Evolutionary conservation across 2,329 filamentous ascomycete species (phyloP).

Genomic region (Claviceps purpurea): DNA sequence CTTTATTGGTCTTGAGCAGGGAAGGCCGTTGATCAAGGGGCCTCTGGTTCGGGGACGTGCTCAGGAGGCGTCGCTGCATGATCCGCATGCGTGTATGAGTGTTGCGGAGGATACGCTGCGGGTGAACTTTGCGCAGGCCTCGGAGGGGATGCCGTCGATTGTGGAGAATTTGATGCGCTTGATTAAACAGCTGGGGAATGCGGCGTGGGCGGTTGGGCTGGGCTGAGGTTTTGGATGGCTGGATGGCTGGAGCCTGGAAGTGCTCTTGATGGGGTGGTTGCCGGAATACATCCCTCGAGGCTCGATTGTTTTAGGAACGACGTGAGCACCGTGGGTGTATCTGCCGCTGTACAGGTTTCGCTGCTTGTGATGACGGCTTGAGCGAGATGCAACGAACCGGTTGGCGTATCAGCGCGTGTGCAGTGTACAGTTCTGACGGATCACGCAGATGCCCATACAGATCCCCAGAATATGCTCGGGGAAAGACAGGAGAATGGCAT

Average conservation of each 20-base stretch:
- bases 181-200: slow-evolving; percentile 45
- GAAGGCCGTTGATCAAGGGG: slow-evolving; percentile 35
- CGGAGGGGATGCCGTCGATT: slow-evolving; percentile 39
- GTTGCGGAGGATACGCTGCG: slow-evolving; percentile 42
- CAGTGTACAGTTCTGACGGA: too few relatives aligned
- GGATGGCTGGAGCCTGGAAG: too few relatives aligned
- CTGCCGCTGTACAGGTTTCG: too few relatives aligned
- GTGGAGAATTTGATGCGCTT: slow-evolving; percentile 55
- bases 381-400: too few relatives aligned
- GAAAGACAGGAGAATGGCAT: too few relatives aligned
- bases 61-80: slow-evolving; percentile 31
- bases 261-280: too few relatives aligned
- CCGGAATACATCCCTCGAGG: too few relatives aligned
- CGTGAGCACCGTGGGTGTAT: too few relatives aligned
- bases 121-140: slow-evolving; percentile 32
- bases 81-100: slow-evolving; percentile 46
- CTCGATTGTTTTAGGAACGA: too few relatives aligned
- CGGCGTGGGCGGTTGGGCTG: slow-evolving; percentile 27
- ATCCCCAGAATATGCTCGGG: too few relatives aligned
- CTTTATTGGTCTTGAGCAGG: slow-evolving; percentile 44
- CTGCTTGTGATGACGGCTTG: too few relatives aligned
- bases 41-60: slow-evolving; percentile 15
- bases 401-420: too few relatives aligned
- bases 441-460: not conserved
- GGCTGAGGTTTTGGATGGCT: slow-evolving; percentile 8